These are phyloP conservation scores for Diaporthe nobilis DNA, from an alignment of 2,329 filamentous ascomycete species.

Conservation along the genomic window DNA sequence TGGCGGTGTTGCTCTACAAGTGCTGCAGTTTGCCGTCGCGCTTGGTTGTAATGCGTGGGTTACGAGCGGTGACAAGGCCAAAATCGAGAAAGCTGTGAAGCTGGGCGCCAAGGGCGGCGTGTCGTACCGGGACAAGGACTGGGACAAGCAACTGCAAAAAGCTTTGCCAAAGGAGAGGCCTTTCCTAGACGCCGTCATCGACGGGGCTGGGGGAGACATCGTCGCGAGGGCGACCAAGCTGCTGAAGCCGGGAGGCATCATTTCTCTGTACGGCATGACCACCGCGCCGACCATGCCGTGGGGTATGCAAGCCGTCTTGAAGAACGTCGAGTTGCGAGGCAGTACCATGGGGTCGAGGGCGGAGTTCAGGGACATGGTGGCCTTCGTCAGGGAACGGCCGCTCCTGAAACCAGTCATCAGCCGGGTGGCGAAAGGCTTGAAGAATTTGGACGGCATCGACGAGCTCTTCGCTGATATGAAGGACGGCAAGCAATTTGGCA, in stretches of 20 bases:
- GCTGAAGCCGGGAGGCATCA: constrained; percentile 86
- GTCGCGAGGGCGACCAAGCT: constrained; percentile 77
- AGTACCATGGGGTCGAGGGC: constrained; percentile 91
- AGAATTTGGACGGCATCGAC: constrained; percentile 84
- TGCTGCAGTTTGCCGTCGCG: constrained; percentile 83
- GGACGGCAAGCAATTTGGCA: constrained; percentile 88
- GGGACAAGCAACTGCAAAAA: constrained; percentile 81
- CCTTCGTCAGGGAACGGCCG: constrained; percentile 81
- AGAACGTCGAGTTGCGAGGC: constrained; percentile 89
- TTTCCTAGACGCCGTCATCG: constrained; percentile 86
- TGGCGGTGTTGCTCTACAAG: constrained; percentile 89
- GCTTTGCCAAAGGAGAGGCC: constrained; percentile 76
- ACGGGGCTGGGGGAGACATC: constrained; percentile 91
- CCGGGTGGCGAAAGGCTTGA: constrained; percentile 78
- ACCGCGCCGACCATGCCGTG: constrained; percentile 87
- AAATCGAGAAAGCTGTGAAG: constrained; percentile 78
- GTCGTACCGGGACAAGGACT: constrained; percentile 81
- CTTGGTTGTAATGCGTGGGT: constrained; percentile 85
- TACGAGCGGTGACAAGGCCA: constrained; percentile 80
- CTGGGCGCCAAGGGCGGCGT: constrained; percentile 88
- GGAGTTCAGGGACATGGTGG: constrained; percentile 93
- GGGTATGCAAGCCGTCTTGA: constrained; percentile 85
- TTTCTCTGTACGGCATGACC: constrained; percentile 94
- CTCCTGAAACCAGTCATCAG: constrained; percentile 82
- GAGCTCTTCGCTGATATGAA: constrained; percentile 90